phyloP scores from a whole-genome alignment of 1,139 yeast genomes.

The Pichia sp. region DNA sequence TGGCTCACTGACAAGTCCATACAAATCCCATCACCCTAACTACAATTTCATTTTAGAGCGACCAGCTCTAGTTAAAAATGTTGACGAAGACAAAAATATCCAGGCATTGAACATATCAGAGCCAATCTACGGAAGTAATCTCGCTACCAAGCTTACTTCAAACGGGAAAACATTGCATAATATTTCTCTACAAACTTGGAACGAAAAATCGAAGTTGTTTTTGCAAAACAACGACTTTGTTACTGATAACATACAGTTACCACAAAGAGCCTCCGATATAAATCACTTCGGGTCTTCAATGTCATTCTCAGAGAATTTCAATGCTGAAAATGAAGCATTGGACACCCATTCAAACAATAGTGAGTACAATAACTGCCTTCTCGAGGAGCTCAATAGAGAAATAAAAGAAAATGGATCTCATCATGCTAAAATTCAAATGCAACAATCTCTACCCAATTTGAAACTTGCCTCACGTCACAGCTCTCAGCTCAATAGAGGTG shows the following conservation, averaged over 20 bases:
- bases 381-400: constrained; percentile 16
- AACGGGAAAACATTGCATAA: background rate
- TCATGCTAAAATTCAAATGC: constrained; percentile 8
- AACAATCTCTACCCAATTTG: constrained; percentile 17
- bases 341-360: constrained; percentile 1
- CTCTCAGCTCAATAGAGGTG: background rate
- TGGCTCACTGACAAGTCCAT: background rate
- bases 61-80: background rate
- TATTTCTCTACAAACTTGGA: constrained; percentile 7
- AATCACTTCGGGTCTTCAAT: background rate
- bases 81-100: constrained; percentile 3
- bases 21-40: background rate
- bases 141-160: background rate
- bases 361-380: constrained; percentile 4
- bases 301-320: background rate
- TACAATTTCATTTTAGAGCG: background rate
- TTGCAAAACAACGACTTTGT: background rate
- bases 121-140: background rate
- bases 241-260: background rate
- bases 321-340: background rate
- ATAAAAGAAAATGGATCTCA: constrained; percentile 12
- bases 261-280: background rate
- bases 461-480: background rate
- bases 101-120: constrained; percentile 16
- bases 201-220: background rate